Evolutionary conservation across 202 grass and related monocot species (phyloP).

Genomic region (Saccharum hybrid): DNA sequence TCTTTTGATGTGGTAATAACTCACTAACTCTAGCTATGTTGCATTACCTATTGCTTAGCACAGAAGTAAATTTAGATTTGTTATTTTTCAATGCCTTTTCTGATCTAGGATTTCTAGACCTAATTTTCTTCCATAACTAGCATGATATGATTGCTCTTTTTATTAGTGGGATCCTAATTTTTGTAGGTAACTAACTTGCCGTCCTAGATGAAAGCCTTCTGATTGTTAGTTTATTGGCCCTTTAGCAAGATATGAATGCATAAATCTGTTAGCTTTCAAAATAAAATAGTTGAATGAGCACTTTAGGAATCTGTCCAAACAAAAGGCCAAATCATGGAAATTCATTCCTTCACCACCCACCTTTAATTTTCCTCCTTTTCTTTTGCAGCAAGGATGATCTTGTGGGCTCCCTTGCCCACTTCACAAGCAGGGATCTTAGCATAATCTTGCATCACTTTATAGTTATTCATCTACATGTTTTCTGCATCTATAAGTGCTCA

Average conservation of each 20-base stretch:
- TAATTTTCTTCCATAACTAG: conserved; percentile 36
- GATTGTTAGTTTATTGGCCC: conserved; percentile 8
- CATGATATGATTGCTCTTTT: conserved; percentile 48
- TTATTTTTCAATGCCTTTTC: conserved; percentile 29
- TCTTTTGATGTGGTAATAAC: conserved; percentile 23
- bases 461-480: conserved; percentile 30
- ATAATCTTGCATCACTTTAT: conserved; percentile 40
- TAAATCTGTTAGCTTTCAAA: conserved; percentile 52
- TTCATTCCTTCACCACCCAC: conserved; percentile 42
- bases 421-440: conserved; percentile 46
- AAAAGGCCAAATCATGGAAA: conserved; percentile 47
- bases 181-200: conserved; percentile 35
- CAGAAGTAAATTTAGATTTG: conserved; percentile 36
- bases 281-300: conserved; percentile 46
- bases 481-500: conserved; percentile 39
- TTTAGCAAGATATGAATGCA: conserved; percentile 37
- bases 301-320: conserved; percentile 63
- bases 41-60: conserved; percentile 54
- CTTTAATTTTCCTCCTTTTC: conserved; percentile 51
- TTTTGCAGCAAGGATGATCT: conserved; percentile 51
- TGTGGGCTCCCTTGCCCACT: conserved; percentile 55
- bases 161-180: conserved; percentile 35
- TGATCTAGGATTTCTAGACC: conserved; percentile 41
- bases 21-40: not conserved
- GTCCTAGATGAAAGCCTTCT: conserved; percentile 23